A percentile compares a stretch with the other conserved stretches of the same genome.
Evolutionary conservation across 495 filamentous ascomycete species (phyloP).

Genomic region (Apodospora peruviana): DNA sequence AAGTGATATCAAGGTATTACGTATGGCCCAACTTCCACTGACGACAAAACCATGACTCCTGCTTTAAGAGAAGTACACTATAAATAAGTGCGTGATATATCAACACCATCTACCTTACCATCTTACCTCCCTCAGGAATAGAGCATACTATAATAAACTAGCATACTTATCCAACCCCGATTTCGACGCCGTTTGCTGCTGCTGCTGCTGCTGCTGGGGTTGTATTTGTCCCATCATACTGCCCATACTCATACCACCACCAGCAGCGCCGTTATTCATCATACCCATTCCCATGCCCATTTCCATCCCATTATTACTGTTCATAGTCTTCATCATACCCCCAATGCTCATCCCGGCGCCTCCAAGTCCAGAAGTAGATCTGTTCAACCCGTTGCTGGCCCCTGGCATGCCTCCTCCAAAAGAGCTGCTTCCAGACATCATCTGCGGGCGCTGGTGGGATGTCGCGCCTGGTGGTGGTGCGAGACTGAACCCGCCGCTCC

Average conservation of each 20-base stretch:
- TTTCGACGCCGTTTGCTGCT: conserved; percentile 44
- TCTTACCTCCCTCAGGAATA: too few relatives aligned
- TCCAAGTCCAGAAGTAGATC: neutral
- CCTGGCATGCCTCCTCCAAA: too few relatives aligned
- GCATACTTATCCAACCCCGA: conserved; percentile 73
- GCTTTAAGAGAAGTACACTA: too few relatives aligned
- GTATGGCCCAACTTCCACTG: too few relatives aligned
- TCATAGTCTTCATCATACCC: neutral
- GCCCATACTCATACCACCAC: conserved; percentile 19
- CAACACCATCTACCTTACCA: too few relatives aligned
- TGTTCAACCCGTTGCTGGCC: too few relatives aligned
- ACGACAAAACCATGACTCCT: too few relatives aligned
- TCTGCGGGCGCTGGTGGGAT: conserved; percentile 3
- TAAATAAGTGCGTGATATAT: too few relatives aligned
- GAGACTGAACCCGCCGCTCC: conserved; percentile 27
- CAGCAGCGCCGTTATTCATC: conserved; percentile 12
- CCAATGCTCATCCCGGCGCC: conserved; percentile 14
- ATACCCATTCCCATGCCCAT: conserved; percentile 12
- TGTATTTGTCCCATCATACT: conserved; percentile 18
- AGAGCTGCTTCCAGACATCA: too few relatives aligned
- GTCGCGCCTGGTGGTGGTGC: conserved; percentile 33
- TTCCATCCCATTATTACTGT: neutral
- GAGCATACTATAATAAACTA: conserved; percentile 57
- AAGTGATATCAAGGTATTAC: too few relatives aligned
- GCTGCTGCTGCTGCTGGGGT: conserved; percentile 21